Percentiles rank a stretch among this genome's conserved stretches.
Conservation (phyloP, 2,329 filamentous ascomycete genomes). For the Hansfordia pulvinata region DNA sequence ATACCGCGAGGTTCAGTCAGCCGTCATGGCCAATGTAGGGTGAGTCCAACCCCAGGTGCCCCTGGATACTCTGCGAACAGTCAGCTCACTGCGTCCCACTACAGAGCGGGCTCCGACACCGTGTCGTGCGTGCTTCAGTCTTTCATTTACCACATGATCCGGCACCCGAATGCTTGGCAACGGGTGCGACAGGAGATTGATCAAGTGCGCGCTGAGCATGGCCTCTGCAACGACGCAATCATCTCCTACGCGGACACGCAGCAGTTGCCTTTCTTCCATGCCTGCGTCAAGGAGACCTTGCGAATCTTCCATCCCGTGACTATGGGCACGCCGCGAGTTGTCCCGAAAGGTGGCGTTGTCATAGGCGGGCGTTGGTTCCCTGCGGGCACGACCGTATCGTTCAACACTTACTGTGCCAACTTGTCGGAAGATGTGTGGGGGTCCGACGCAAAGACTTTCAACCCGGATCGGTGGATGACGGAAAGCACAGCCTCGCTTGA, state of each 20-base stretch:
- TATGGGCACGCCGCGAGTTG: slow-evolving; percentile 4
- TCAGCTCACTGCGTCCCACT: slow-evolving; percentile 6
- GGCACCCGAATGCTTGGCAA: slow-evolving; percentile 2
- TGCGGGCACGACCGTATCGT: slow-evolving; percentile 5
- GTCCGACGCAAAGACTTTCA: neutral
- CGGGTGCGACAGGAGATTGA: slow-evolving; percentile 7
- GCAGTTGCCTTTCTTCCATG: slow-evolving; percentile 12
- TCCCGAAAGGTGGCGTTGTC: slow-evolving; percentile 6
- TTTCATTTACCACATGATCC: slow-evolving; percentile 12
- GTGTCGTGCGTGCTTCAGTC: slow-evolving; percentile 10
- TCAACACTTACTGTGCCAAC: neutral
- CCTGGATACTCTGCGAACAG: slow-evolving; percentile 10
- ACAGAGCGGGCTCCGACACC: slow-evolving; percentile 9
- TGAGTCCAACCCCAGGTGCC: slow-evolving; percentile 4
- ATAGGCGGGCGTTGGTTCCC: slow-evolving; percentile 9
- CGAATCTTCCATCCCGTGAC: slow-evolving; percentile 7
- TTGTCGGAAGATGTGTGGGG: slow-evolving; percentile 1
- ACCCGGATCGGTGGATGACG: slow-evolving; percentile 1
- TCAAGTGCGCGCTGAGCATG: slow-evolving; percentile 1
- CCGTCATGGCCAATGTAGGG: neutral
- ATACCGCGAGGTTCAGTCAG: slow-evolving; percentile 1
- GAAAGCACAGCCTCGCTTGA: neutral
- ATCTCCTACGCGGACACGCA: slow-evolving; percentile 7
- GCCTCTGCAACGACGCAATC: slow-evolving; percentile 3
- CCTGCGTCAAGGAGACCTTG: slow-evolving; percentile 14